Base-by-base conservation (phyloP, 331 rosid genomes). In the Cydonia oblonga region DNA sequence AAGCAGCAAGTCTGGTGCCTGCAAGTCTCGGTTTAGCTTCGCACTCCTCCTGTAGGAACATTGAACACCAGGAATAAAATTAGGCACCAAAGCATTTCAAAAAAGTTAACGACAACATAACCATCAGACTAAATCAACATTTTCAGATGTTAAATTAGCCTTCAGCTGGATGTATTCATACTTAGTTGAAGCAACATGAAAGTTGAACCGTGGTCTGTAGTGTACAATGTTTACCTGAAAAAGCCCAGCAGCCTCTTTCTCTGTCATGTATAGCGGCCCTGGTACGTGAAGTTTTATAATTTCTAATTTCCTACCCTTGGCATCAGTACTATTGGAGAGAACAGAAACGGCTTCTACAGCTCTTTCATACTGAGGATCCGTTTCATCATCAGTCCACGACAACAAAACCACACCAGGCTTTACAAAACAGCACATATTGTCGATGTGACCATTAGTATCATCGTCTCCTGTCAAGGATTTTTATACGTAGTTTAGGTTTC, bases 361-460 rank as follows among this genome's bases (percentile, higher is more conserved):
- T 78, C 91, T 83, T 78, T 86, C 96, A 63, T 91, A 85, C 82
- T 95, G 97, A 70, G 93, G 97, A 82, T 91, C 98, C 14, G 75
- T 77, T 72, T 89, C 77, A 78, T 91, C 96, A 73, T 91, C 86
- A 26, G 84, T 88, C 98, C 97, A 91, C 18, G 98, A 88, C 81
- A 91, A 79, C 62, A 91, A 70, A 79, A 95, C 87, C 88, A 88
- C 91, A 64, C 97, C 97, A 40, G 98, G 93, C 83, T 83, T 91
- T 64, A 29, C 96, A 70, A 95, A 95, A 79, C 96, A 91, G 81
- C 98, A 95, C 87, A 91, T 84, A 77, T 88, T 95, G 86, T 95
- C 98, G 9, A 91, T 81, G 73, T 95, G 98, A 77, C 98, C 98
- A 74, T 91, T 91, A 19, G 98, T 95, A 79, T 91, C 98, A 70